Base-by-base conservation (phyloP, 768 basidiomycete genomes). In the Phlebiopsis gigantea region DNA sequence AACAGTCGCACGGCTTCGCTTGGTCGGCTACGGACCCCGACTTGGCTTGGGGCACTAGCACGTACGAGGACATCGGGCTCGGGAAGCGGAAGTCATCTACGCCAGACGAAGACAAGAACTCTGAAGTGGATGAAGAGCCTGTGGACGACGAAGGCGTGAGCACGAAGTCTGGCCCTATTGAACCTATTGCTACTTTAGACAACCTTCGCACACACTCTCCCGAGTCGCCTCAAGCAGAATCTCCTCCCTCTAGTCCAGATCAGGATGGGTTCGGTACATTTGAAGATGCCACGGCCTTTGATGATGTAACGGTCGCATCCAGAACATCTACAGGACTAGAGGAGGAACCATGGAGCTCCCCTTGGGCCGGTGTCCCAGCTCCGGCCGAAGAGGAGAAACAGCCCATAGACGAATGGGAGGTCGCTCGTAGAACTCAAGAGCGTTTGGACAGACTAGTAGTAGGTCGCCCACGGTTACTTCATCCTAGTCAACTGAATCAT, bases 341-440 rank as follows among this genome's bases (percentile, higher is more conserved):
- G 8, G 60, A 63, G 14, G 69, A 70, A 25, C 63, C 63, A 10
- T 73, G 70, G 70, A 65, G 63, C 21, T 62, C 71, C 21, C 64
- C 69, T 10, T 73, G 71, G 71, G 58, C 31, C 0, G 55, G 55
- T n/a, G 42, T 44, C 17, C 24, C 55, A 9, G 52, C 44, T 14
- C 57, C 63, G 15, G 56, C 29, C 5, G 61, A 67, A 24, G 46
- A 21, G 49, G 46, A 55, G 39, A 62, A 67, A 6, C 70, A 73
- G 44, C 63, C 67, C 5, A 66, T 72, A 5, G 85, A 90, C 64
- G 85, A 86, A 68, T 89, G 88, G 88, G 86, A 87, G 61, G 63
- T 68, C 9, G 85, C 87, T 12, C 79, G 73, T 58, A 75, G 72
- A 62, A 71, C 79, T 58, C 85, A 87, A 62, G 79, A 79, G 60